Conservation (phyloP, 2,329 filamentous ascomycete genomes). For the Balansia obtecta region DNA sequence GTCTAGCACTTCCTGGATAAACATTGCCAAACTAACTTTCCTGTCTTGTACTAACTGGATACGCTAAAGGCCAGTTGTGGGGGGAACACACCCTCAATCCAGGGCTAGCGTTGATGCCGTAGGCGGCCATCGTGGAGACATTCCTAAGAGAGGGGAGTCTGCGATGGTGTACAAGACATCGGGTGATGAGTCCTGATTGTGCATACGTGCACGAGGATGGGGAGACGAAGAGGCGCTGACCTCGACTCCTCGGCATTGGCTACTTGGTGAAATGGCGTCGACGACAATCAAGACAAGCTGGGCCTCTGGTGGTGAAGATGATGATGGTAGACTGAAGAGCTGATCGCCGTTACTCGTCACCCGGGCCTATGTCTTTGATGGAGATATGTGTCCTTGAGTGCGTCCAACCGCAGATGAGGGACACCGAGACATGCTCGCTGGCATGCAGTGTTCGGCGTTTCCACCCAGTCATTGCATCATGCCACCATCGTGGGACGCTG, state of each 20-base stretch:
- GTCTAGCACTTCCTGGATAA: background rate
- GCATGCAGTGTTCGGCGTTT: constrained; percentile 1
- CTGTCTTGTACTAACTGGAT: background rate
- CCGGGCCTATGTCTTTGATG: background rate
- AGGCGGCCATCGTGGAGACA: constrained; percentile 3
- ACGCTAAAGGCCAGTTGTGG: constrained; percentile 6
- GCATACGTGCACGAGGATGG: background rate
- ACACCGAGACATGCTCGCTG: background rate
- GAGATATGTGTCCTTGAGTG: background rate
- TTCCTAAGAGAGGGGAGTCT: constrained; percentile 6
- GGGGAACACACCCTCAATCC: constrained; percentile 6
- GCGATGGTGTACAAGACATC: background rate
- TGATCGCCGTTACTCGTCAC: background rate
- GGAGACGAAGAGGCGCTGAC: background rate
- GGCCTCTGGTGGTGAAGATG: background rate
- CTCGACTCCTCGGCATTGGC: background rate
- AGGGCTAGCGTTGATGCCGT: constrained; percentile 1
- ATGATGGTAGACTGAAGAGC: background rate
- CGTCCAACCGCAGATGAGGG: background rate
- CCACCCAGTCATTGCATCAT: constrained; percentile 2
- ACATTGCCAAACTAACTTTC: background rate
- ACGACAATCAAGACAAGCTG: background rate
- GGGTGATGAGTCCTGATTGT: background rate
- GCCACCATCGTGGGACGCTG: background rate
- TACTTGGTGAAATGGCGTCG: constrained; percentile 1